Base-by-base conservation (phyloP, 2,329 filamentous ascomycete genomes). In the Macroventuria anomochaeta region DNA sequence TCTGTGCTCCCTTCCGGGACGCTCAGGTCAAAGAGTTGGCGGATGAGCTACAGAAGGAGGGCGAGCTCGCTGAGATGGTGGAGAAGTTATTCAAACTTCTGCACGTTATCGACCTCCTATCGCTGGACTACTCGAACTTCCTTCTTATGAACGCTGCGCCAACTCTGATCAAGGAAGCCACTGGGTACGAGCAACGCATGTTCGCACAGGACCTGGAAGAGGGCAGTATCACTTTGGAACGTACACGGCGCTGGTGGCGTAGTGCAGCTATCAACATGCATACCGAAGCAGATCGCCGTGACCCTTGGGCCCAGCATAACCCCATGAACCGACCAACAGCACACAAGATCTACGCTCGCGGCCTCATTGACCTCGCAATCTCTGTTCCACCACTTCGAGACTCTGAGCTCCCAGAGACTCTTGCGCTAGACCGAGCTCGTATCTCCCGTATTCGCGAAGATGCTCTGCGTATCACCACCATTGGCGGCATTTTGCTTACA, bases 81-180 rank as follows among this genome's bases (percentile, higher is more conserved):
- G 87, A 90, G 67, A 87, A 90, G 58, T 82, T 93, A 1, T 88
- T 91, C 75, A 87, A 88, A 12, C 79, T 95, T 2, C 83, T 91
- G 47, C 84, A 86, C 25, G 88, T 91, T 62, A 89, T 93, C 50
- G 88, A 95, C 65, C 78, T 88, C 29, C 87, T 93, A 77, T 84
- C 89, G 20, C 85, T 91, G 53, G 90, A 95, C 65, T 92, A 93
- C 67, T 88, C 89, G 55, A 95, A 95, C 70, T 93, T 91, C 68
- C 81, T 93, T 64, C 78, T 95, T 42, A 85, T 87, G 71, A 83
- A 88, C 23, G 86, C 87, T 0, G 88, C 88, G 1, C 88, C 89
- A 0, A 84, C 85, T 5, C 81, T 95, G 46, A 85, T 91, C 47
- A 84, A 88, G 58, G 87, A 90, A 59, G 86, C 89, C 2, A 78